Base-by-base conservation (phyloP, 306 rosid species). In the Medicago lupulina region DNA sequence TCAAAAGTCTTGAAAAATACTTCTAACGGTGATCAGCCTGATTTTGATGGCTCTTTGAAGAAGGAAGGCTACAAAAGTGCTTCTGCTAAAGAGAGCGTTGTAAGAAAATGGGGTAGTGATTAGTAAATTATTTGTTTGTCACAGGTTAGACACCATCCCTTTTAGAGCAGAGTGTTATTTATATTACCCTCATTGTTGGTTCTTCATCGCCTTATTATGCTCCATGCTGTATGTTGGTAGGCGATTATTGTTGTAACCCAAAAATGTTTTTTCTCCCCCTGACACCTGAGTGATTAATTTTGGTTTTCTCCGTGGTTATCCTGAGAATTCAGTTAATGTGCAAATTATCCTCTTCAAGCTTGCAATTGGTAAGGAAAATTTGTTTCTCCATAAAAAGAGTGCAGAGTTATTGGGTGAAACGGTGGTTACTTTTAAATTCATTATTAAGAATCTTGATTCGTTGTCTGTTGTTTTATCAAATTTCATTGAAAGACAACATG, bases 21-120 rank as follows among this genome's bases (percentile, higher is more conserved):
- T 57, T 78, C 88, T 55, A 68, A 76, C 17, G 28, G 34, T 76
- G 71, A 72, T 47, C 82, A 89, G 71, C 74, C 76, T 73, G 84
- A 79, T 75, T 60, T 78, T 58, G 87, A 74, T 51, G 81, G 75
- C 39, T 49, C 50, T 62, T 80, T 76, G 19, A 86, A 79, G 88
- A 87, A 79, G 73, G 90, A 75, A 67, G 88, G 71, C 34, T 76
- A 87, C 38, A 74, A 81, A 60, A 75, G 19, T 44, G 76, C 78
- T 81, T 90, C 97, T 58, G 97, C 99, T 38, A 95, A 88, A 86
- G 96, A 92, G 61, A 90, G 76, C 60, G 98, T 90, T 75, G 50
- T 86, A 15, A 90, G 79, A 61, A 93, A 93, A 87, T 93, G 98
- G 96, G 92, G 95, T 50, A 86, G 90, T 59, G 84, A 83, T 66